Percentiles rank a stretch among this genome's conserved stretches.
Evolutionary conservation across 768 basidiomycete genomes (phyloP).

Genomic region (Cyathus striatus): DNA sequence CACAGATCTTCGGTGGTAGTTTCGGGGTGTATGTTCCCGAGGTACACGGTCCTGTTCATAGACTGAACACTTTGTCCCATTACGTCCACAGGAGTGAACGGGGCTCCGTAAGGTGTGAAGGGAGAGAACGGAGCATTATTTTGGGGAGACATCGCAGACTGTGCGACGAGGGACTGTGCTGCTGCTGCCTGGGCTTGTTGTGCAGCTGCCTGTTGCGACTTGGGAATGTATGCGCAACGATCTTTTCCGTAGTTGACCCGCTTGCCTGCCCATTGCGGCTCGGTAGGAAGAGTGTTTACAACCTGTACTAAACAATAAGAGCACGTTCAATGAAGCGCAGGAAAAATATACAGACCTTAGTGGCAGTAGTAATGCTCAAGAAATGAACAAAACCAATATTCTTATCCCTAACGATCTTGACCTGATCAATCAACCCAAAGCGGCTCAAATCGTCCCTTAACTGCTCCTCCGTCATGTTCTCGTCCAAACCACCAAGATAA

Average conservation of each 20-base stretch:
- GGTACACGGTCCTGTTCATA: constrained; percentile 89
- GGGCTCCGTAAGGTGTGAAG: constrained; percentile 42
- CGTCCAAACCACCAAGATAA: constrained; percentile 91
- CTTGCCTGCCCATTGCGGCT: constrained; percentile 92
- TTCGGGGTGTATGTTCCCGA: constrained; percentile 96
- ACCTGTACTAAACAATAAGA: constrained; percentile 47
- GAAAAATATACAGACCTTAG: constrained; percentile 60
- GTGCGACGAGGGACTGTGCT: constrained; percentile 64
- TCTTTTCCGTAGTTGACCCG: constrained; percentile 99
- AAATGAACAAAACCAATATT: constrained; percentile 99
- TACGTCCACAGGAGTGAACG: constrained; percentile 44
- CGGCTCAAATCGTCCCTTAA: constrained; percentile 86
- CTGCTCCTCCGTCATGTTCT: constrained; percentile 85
- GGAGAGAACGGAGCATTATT: constrained; percentile 33
- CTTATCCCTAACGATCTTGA: constrained; percentile 99
- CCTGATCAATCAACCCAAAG: constrained; percentile 96
- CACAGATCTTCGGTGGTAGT: constrained; percentile 93
- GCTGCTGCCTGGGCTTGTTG: constrained; percentile 86
- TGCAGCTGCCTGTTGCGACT: constrained; percentile 86
- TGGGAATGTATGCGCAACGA: constrained; percentile 96
- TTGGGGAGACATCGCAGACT: constrained; percentile 37
- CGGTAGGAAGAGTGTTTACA: constrained; percentile 86
- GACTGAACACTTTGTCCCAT: constrained; percentile 38
- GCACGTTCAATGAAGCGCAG: constrained; percentile 2
- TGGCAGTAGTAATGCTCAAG: constrained; percentile 89